Evolutionary conservation across 192 early-diverging fungal species (phyloP), one percentile per base, ranked within the genome.

Genomic region (Gamsiella multidivaricata): DNA sequence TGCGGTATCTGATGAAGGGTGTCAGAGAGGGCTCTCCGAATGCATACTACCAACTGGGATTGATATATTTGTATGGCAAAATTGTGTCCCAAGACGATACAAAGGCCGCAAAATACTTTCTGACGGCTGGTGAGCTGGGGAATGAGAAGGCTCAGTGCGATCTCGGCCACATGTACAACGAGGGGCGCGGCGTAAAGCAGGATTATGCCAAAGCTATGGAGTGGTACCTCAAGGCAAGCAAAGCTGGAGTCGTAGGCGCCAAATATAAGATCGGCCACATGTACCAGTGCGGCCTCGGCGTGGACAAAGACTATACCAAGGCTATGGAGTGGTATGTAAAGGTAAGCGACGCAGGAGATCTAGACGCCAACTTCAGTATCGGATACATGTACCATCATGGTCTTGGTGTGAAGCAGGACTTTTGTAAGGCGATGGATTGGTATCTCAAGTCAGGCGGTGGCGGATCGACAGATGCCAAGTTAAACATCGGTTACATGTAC

Each of bases 291-390:
- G 52, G 52, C 0, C 9, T 8, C 18, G 29, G 23, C 8, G 52
- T 54, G 25, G 26, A n/a, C 14, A 23, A 23, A 7, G 52, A 54
- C 18, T 31, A 54, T 31, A 11, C 23, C 23, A 54, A 54, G 29
- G 52, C 52, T 2, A 31, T 31, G 1, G 52, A 54, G 9, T 54
- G 52, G 52, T 54, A 54, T 18, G 22, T 54, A 5, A 54, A 54
- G 29, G 52, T 29, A 54, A 29, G 22, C 26, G 18, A 29, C 11
- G 22, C 26, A 14, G 52, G 52, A 28, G 23, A 25, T 26, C 10
- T 14, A n/a, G 29, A 8, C 0, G 52, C 52, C 8, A n/a, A 31
- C 10, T 54, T 29, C 4, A 31, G 2, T 15, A 9, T 54, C 29
- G 52, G 52, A 5, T 11, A 12, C 5, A 54, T 54, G 52, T 54